These are phyloP conservation scores for Apiospora malaysiana DNA, from an alignment of 2,329 filamentous ascomycete species.

Conservation along the genomic window DNA sequence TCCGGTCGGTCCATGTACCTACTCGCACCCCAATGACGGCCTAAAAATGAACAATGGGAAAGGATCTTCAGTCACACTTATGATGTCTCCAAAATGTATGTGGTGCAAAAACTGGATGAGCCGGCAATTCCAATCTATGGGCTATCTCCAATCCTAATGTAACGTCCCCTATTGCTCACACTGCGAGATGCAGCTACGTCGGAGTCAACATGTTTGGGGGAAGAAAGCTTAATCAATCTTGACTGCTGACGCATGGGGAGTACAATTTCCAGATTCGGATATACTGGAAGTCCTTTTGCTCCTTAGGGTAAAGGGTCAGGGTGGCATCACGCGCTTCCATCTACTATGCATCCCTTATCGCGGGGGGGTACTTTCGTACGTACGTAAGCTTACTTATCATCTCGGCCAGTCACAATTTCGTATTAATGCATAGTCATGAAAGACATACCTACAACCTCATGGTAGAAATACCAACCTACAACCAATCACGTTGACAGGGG, in stretches of 20 bases:
- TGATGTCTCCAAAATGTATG: too few relatives aligned
- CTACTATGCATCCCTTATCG: not conserved
- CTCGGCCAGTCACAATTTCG: too few relatives aligned
- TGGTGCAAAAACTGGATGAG: not conserved
- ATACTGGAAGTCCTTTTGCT: not conserved
- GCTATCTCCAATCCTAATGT: not conserved
- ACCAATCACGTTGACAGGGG: too few relatives aligned
- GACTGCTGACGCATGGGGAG: not conserved
- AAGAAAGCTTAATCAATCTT: not conserved
- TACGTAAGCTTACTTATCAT: too few relatives aligned
- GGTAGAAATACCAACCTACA: too few relatives aligned
- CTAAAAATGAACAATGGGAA: too few relatives aligned
- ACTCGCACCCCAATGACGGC: too few relatives aligned
- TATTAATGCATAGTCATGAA: too few relatives aligned
- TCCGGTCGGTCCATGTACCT: too few relatives aligned
- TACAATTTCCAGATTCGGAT: not conserved
- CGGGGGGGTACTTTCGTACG: not conserved
- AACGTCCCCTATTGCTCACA: not conserved
- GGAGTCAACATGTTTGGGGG: not conserved
- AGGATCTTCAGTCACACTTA: too few relatives aligned
- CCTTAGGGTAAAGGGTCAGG: not conserved
- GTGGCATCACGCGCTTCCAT: not conserved
- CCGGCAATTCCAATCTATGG: not conserved
- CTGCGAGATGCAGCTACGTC: too few relatives aligned
- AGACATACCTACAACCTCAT: too few relatives aligned